Evolutionary conservation across 1,284 basidiomycete genomes (phyloP), one percentile per base, ranked within the genome.

Genomic region (Ganoderma lingzhi): DNA sequence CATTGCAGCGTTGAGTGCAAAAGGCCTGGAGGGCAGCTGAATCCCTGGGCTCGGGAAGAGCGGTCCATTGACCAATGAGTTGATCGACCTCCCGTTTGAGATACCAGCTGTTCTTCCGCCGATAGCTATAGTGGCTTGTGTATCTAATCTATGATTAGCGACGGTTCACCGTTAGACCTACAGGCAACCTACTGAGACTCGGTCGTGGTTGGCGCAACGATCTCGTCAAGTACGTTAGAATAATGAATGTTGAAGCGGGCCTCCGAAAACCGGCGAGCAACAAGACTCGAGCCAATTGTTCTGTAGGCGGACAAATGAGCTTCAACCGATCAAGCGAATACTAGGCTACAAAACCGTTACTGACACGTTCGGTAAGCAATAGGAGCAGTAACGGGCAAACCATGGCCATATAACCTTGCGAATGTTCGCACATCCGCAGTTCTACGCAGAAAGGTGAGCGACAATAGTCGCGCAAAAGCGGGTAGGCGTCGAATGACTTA

Each of bases 361-460:
- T 51, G 19, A 53, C 62, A 48, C 15, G 15, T 37, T 35, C 8
- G 48, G 23, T 6, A 63, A 32, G 23, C 62, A 63, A 3, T 63
- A 12, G 19, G 44, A 51, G 32, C 62, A 63, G 23, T 63, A 63
- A 19, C 62, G 35, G 14, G 35, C 48, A 28, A 53, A 63, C 62
- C 62, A 63, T 5, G n/a, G 5, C 62, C 62, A 63, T n/a, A 37
- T 28, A 48, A 23, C 44, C 30, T 60, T 32, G 35, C 56, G 55
- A 5, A 58, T 37, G 35, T 61, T 55, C 19, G 45, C 9, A 4
- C 48, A 6, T 6, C 45, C 65, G 19, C 48, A 53, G 9, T 23
- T 55, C 37, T 41, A 32, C 15, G 41, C n/a, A 42, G 17, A 5
- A 15, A 44, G 23, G 23, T n/a, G 14, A 6, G 44, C 12, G 3